phyloP scores from a whole-genome alignment of 768 basidiomycete genomes.

The Heimioporus sp. region DNA sequence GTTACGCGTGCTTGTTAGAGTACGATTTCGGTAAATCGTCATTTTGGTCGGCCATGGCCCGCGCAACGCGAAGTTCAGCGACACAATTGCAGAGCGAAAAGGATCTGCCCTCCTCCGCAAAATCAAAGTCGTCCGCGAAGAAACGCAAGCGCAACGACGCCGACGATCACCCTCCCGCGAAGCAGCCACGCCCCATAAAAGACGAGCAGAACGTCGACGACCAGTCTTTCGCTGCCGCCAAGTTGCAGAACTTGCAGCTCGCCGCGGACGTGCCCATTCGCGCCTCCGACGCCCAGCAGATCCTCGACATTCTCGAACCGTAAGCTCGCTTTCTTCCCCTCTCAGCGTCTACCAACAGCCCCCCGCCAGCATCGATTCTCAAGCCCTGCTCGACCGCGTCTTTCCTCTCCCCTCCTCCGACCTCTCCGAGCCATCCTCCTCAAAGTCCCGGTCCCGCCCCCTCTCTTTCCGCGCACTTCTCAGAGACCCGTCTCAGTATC shows the following conservation, averaged over 20 bases:
- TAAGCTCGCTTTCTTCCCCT: constrained; percentile 25
- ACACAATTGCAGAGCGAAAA: constrained; percentile 37
- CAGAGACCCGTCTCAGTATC: constrained; percentile 48
- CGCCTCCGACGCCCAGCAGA: constrained; percentile 44
- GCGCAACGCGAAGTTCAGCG: constrained; percentile 67
- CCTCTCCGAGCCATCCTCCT: constrained; percentile 41
- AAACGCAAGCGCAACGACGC: constrained; percentile 66
- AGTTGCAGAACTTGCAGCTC: constrained; percentile 30
- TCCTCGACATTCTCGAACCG: constrained; percentile 61
- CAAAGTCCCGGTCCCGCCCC: constrained; percentile 30
- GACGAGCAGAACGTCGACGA: constrained; percentile 30
- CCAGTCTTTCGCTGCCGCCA: constrained; percentile 16
- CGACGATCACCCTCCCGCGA: constrained; percentile 46
- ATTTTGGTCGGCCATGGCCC: constrained; percentile 52
- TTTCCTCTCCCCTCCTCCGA: constrained; percentile 50
- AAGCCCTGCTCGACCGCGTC: constrained; percentile 78
- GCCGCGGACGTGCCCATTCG: constrained; percentile 49
- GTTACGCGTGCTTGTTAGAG: constrained; percentile 15
- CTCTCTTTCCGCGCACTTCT: constrained; percentile 60
- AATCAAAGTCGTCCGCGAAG: constrained; percentile 39
- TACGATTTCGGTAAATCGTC: constrained; percentile 21
- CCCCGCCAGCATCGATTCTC: constrained; percentile 57
- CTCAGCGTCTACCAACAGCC: neutral
- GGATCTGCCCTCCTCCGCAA: constrained; percentile 26
- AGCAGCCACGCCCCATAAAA: constrained; percentile 43